Percentiles rank a stretch among this genome's conserved stretches.
Evolutionary conservation across 2,329 filamentous ascomycete genomes (phyloP).

Genomic region (Raffaelea albimanens): DNA sequence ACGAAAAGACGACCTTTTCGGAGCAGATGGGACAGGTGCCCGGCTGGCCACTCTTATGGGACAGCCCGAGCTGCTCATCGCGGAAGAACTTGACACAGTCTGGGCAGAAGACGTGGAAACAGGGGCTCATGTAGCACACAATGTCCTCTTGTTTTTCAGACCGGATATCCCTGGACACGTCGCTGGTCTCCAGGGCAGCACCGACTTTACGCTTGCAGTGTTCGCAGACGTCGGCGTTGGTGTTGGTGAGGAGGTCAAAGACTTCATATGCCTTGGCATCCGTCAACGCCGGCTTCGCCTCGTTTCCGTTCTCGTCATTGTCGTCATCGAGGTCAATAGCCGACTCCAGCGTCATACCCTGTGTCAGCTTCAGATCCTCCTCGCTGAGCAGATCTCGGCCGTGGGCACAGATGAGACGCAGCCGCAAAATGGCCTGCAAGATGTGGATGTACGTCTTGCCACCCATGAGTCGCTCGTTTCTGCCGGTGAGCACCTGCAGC

Average conservation of each 20-base stretch:
- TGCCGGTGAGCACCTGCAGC: constrained; percentile 62
- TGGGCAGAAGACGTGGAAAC: constrained; percentile 76
- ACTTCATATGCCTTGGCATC: constrained; percentile 75
- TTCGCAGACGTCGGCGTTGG: constrained; percentile 64
- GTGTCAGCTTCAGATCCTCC: constrained; percentile 69
- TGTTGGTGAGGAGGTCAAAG: constrained; percentile 75
- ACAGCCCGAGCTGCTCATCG: constrained; percentile 34
- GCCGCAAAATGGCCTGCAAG: constrained; percentile 77
- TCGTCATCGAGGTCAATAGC: constrained; percentile 86
- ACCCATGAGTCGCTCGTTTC: constrained; percentile 57
- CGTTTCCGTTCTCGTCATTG: constrained; percentile 37
- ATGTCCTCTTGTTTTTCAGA: constrained; percentile 52
- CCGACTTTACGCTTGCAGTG: constrained; percentile 59
- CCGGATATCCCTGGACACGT: constrained; percentile 32
- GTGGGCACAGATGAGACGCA: constrained; percentile 86
- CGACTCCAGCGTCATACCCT: constrained; percentile 72
- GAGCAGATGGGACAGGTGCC: constrained; percentile 62
- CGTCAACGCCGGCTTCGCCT: constrained; percentile 45
- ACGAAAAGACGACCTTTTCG: constrained; percentile 49
- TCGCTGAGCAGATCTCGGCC: constrained; percentile 84
- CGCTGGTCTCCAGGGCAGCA: constrained; percentile 26
- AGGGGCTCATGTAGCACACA: constrained; percentile 73
- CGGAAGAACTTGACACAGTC: constrained; percentile 58
- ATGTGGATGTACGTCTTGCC: constrained; percentile 92
- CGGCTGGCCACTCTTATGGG: constrained; percentile 29